phyloP scores from a whole-genome alignment of 768 basidiomycete genomes.

The Collybia nuda region DNA sequence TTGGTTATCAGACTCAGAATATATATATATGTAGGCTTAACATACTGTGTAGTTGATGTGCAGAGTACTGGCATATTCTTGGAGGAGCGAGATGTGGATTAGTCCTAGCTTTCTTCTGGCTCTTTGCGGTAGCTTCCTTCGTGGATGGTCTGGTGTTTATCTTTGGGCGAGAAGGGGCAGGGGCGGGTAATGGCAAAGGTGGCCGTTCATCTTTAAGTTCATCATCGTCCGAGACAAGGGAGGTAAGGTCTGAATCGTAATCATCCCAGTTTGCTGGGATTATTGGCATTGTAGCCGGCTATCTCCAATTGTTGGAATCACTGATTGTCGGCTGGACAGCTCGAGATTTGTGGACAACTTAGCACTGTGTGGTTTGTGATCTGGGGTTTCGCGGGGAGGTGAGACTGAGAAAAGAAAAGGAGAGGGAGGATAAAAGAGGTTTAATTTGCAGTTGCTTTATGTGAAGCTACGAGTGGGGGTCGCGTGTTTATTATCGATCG shows the following conservation, averaged over 20 bases:
- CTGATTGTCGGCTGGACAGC: not conserved
- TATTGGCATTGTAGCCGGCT: not conserved
- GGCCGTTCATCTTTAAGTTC: constrained; percentile 29
- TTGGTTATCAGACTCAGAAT: not conserved
- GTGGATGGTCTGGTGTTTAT: constrained; percentile 10
- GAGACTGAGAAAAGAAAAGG: not conserved
- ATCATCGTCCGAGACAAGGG: constrained; percentile 41
- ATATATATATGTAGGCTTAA: not conserved
- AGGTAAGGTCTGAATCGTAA: constrained; percentile 45
- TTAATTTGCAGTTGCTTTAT: not conserved
- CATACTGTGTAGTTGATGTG: constrained; percentile 44
- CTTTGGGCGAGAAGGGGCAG: not conserved
- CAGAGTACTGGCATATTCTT: constrained; percentile 38
- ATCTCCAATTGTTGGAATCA: not conserved
- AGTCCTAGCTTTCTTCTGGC: constrained; percentile 22
- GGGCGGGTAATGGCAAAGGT: constrained; percentile 1
- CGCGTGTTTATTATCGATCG: not conserved
- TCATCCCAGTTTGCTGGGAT: constrained; percentile 16
- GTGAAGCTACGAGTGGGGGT: not conserved
- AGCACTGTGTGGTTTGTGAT: not conserved
- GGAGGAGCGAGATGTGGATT: constrained; percentile 31
- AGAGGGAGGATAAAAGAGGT: not conserved
- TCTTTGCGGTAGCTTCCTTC: constrained; percentile 14
- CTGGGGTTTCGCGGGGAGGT: too few species aligned
- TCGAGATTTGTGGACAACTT: not conserved